Evolutionary conservation across 768 basidiomycete genomes (phyloP), one percentile per base, ranked within the genome.

Genomic region (Podaxis sp.): DNA sequence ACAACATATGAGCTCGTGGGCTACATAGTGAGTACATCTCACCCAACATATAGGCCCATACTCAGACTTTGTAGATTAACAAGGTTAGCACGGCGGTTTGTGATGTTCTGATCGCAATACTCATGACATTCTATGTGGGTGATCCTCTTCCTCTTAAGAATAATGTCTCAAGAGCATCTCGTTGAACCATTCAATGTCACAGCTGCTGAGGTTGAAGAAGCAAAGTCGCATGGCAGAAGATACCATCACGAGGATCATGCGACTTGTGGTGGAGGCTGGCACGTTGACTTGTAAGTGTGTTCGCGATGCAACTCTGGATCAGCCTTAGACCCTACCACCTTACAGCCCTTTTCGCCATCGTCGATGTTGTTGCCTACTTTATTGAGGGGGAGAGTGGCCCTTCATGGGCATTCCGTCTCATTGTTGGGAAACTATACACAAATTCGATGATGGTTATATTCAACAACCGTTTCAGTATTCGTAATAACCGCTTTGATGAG

Each of bases 391-490:
- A 43, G 4, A 66, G 63, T 33, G 49, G 49, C 12, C 27, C 49
- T 25, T 66, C 52, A 41, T 51, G 57, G 55, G 58, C 61, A 24
- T 51, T 61, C 17, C 59, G 59, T n/a, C 46, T 36, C n/a, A 50
- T 57, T 13, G 51, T 66, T 17, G 66, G 64, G 15, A 66, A 66
- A 33, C 17, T 66, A 41, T 66, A 66, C 50, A 64, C 66, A n/a
- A 66, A 61, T 17, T 62, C 66, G 15, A 66, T 66, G 66, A 66
- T 66, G 66, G 64, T 59, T 1, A 57, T 66, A 17, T 66, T 66
- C 33, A 66, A 66, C 57, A 66, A 63, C 38, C 66, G 66, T 22
- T 50, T 50, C 49, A 50, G 49, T 13, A 50, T 50, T 9, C 49
- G 49, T 50, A 50, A n/a, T 22, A 50, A 50, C 24, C 49, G 24